Percentiles rank a stretch among this genome's conserved stretches.
Conservation (phyloP, 345 rosid genomes). For the Hibiscus mutabilis region DNA sequence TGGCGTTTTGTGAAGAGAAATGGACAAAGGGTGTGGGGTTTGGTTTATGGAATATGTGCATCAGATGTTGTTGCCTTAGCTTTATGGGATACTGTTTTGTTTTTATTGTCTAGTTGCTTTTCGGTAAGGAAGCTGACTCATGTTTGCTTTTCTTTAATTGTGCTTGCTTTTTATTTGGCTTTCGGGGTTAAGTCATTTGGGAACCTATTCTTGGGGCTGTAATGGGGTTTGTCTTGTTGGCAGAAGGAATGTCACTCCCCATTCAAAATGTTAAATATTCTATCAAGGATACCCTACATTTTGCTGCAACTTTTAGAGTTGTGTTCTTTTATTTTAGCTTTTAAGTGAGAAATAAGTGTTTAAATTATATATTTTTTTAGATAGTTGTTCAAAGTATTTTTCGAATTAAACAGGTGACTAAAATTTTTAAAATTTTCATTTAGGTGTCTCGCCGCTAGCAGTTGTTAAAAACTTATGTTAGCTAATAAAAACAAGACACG, state of each 20-base stretch:
- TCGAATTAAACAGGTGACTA: too few relatives aligned
- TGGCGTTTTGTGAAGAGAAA: conserved; percentile 19
- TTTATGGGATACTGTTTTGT: conserved; percentile 13
- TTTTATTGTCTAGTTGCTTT: conserved; percentile 12
- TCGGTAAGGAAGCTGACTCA: conserved; percentile 8
- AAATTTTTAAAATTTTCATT: too few relatives aligned
- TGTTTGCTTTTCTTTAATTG: not conserved
- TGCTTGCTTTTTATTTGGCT: not conserved
- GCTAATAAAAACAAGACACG: too few relatives aligned
- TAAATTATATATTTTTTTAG: too few relatives aligned
- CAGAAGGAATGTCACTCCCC: conserved; percentile 12
- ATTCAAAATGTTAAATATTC: not conserved
- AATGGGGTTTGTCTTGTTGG: conserved; percentile 8
- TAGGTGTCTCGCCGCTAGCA: too few relatives aligned
- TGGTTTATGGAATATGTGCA: conserved; percentile 2
- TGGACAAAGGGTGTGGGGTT: conserved; percentile 2
- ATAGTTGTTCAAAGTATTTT: too few relatives aligned
- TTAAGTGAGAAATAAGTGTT: too few relatives aligned
- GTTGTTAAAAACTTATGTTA: too few relatives aligned
- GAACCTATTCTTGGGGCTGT: conserved; percentile 12
- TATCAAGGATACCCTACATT: conserved; percentile 9
- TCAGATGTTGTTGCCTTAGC: conserved; percentile 3
- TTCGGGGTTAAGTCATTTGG: not conserved
- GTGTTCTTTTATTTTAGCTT: too few relatives aligned
- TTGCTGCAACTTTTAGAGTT: too few relatives aligned